Evolutionary conservation across 75 land plant genomes (phyloP).

Genomic region (Gnetum montanum): DNA sequence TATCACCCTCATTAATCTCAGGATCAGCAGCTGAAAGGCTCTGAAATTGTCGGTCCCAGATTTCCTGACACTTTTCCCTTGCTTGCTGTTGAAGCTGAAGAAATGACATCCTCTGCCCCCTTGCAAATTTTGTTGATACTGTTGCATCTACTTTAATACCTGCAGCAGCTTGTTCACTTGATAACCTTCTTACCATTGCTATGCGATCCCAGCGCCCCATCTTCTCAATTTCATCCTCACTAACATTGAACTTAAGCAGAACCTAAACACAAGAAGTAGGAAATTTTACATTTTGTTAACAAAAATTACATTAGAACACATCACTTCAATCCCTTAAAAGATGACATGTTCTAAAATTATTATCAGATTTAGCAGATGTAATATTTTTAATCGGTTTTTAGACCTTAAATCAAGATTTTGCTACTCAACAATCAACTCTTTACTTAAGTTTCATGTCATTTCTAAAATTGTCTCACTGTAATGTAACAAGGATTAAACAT

Average conservation of each 20-base stretch:
- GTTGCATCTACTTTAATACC: constrained; percentile 76
- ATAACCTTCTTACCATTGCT: constrained; percentile 90
- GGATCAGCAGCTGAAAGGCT: constrained; percentile 64
- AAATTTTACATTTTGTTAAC: too few relatives aligned
- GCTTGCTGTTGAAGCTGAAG: constrained; percentile 94
- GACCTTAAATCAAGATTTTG: too few relatives aligned
- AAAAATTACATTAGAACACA: too few relatives aligned
- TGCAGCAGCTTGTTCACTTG: constrained; percentile 97
- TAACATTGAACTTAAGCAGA: constrained; percentile 76
- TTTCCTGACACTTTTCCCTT: constrained; percentile 95
- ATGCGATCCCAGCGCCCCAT: constrained; percentile 94
- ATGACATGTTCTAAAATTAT: too few relatives aligned
- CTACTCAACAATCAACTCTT: too few relatives aligned
- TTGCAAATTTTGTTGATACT: constrained; percentile 82
- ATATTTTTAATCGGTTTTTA: too few relatives aligned
- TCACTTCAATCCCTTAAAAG: too few relatives aligned
- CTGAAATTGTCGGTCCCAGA: constrained; percentile 94
- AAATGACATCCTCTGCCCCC: constrained; percentile 96
- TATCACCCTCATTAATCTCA: constrained; percentile 78
- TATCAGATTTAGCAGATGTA: too few relatives aligned
- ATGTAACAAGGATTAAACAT: too few relatives aligned
- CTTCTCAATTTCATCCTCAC: constrained; percentile 87
- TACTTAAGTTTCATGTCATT: too few relatives aligned
- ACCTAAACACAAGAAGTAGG: constrained; percentile 38
- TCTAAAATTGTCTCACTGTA: too few relatives aligned